Conservation (phyloP, 345 rosid genomes). For the Crucihimalaya himalaica region DNA sequence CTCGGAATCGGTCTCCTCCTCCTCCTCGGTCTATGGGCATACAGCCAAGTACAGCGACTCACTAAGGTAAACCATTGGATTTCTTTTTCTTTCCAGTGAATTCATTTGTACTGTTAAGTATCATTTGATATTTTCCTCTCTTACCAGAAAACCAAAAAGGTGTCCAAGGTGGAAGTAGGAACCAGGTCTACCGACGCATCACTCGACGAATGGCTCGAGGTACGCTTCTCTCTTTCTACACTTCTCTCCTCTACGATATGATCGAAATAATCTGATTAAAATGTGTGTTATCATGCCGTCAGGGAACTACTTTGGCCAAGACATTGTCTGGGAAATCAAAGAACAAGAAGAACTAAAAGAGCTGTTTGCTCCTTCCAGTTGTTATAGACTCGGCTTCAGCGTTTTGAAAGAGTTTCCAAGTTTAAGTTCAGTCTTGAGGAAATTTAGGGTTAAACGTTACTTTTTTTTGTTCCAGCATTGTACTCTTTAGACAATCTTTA, state of each 20-base stretch:
- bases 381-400: constrained; percentile 20
- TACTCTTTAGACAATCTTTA: constrained; percentile 32
- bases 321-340: constrained; percentile 41
- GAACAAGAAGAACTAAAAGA: constrained; percentile 42
- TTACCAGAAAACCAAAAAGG: constrained; percentile 81
- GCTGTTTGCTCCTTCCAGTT: constrained; percentile 18
- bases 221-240: not conserved
- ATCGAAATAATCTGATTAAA: constrained; percentile 19
- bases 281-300: not conserved
- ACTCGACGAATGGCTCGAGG: constrained; percentile 98
- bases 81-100: not conserved
- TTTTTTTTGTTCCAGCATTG: constrained; percentile 31
- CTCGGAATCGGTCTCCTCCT: constrained; percentile 86
- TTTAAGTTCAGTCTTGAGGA: constrained; percentile 32
- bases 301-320: constrained; percentile 42
- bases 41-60: constrained; percentile 77
- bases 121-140: constrained; percentile 15
- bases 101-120: not conserved
- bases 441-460: constrained; percentile 32
- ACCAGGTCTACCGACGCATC: constrained; percentile 73
- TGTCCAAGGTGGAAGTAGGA: constrained; percentile 92
- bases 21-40: constrained; percentile 78
- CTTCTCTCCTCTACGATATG: not conserved
- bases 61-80: constrained; percentile 61
- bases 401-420: constrained; percentile 33